Evolutionary conservation across 306 rosid genomes (phyloP), one percentile per base, ranked within the genome.

Genomic region (Elaeagnus macrophylla): DNA sequence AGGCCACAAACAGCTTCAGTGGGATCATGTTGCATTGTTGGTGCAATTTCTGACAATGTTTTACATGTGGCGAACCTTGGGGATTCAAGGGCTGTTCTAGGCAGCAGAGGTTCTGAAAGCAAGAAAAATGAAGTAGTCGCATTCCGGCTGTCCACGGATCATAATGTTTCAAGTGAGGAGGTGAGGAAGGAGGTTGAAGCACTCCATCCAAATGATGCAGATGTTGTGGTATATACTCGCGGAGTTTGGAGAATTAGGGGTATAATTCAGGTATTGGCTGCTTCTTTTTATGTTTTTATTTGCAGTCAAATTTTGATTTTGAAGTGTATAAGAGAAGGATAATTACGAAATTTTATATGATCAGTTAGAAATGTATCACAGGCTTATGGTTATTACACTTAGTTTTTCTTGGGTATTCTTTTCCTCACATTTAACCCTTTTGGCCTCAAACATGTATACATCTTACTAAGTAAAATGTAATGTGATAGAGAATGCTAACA

Each of bases 191-290:
- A 91, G 66, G 89, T 91, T 15, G 81, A 78, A 67, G 95, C 96
- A 40, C 93, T 84, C 50, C 96, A 91, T 62, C 99, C 99, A 3
- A 96, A 91, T 59, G 99, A 91, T 73, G 48, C 93, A 1, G 93
- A 78, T 18, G 56, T 84, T 42, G 96, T 91, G 47, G 89, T 91
- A 16, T 71, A 76, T 63, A 75, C 42, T 46, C 96, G 85, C 1
- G 99, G 99, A 48, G 91, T 81, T 48, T 91, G 99, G 99, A 82
- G 99, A 62, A 84, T 91, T 45, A 91, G 86, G 68, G 99, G 99
- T 49, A 91, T 91, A 61, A 91, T 91, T 78, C 99, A 91, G 99
- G 96, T 87, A 82, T 8, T 44, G 57, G 20, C 32, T 25, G 4
- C 32, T 25, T 25, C 32, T 25, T 1, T 25, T 25, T 3, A 25